phyloP scores from a whole-genome alignment of 805 yeast species.

The Yarrowia divulgata region DNA sequence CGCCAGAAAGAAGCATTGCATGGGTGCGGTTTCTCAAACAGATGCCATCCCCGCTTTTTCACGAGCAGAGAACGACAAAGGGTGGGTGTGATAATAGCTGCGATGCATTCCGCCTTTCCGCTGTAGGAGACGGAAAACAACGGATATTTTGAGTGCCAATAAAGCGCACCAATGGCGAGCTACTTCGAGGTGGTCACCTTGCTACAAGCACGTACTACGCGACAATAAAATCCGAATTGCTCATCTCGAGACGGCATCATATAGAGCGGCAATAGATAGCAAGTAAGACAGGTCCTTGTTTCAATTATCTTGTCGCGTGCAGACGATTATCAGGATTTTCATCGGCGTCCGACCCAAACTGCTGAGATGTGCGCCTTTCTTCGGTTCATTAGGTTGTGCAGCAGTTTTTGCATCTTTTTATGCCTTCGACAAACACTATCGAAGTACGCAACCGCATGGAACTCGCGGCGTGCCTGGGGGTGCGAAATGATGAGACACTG shows the following conservation, averaged over 20 bases:
- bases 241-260: background rate
- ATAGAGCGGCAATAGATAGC: conserved; percentile 2
- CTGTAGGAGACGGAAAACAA: too few species aligned
- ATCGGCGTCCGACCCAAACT: conserved; percentile 1
- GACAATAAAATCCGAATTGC: background rate
- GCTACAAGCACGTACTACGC: too few species aligned
- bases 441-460: conserved; percentile 21
- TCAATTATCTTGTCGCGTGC: background rate
- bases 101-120: too few species aligned
- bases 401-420: background rate
- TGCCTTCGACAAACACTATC: conserved; percentile 14
- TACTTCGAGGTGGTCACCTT: too few species aligned
- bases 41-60: background rate
- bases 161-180: background rate
- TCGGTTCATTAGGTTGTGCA: conserved; percentile 9
- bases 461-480: conserved; percentile 3
- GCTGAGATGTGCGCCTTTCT: conserved; percentile 17
- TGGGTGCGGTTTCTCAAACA: too few species aligned
- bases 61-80: background rate
- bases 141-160: background rate
- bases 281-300: background rate
- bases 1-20: too few species aligned
- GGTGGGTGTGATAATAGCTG: too few species aligned
- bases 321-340: conserved; percentile 2
- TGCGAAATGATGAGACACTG: background rate